Percentiles rank a stretch among this genome's conserved stretches.
These are phyloP conservation scores for Lactarius quietus DNA, from an alignment of 768 basidiomycete species.

Conservation along the genomic window DNA sequence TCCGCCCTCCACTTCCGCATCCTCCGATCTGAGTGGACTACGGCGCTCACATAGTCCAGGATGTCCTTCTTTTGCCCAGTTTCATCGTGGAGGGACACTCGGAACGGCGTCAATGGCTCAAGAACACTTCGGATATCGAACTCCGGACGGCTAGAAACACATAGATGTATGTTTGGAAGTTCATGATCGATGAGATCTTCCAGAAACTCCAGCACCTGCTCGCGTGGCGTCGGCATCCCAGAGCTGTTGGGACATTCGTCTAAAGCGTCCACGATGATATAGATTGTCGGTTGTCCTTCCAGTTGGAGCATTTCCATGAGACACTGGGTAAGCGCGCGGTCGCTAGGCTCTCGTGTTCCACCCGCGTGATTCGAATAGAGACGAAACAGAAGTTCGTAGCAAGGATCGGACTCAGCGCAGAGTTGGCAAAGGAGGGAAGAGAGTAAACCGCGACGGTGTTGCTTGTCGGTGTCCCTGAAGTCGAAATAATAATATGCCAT, in stretches of 20 bases:
- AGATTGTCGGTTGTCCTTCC: neutral
- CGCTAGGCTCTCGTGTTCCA: neutral
- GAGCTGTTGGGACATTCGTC: neutral
- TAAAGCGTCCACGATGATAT: neutral
- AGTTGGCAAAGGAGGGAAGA: neutral
- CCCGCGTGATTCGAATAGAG: neutral
- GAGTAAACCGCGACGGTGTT: neutral
- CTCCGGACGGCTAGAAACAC: neutral
- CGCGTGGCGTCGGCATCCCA: neutral
- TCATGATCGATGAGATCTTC: neutral
- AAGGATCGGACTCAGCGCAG: neutral
- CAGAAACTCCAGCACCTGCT: neutral
- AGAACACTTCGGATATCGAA: neutral
- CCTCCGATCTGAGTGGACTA: neutral
- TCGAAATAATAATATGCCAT: neutral
- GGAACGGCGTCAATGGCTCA: neutral
- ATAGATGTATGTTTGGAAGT: neutral
- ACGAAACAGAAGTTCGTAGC: neutral
- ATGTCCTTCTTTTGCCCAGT: neutral
- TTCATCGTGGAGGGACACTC: neutral
- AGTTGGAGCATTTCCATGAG: neutral
- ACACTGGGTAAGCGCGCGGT: neutral
- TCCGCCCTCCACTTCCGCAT: neutral
- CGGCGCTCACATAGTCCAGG: neutral
- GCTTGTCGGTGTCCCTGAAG: neutral